These are phyloP conservation scores for Cercospora sp. DNA, from an alignment of 2,329 filamentous ascomycete species.

Conservation along the genomic window DNA sequence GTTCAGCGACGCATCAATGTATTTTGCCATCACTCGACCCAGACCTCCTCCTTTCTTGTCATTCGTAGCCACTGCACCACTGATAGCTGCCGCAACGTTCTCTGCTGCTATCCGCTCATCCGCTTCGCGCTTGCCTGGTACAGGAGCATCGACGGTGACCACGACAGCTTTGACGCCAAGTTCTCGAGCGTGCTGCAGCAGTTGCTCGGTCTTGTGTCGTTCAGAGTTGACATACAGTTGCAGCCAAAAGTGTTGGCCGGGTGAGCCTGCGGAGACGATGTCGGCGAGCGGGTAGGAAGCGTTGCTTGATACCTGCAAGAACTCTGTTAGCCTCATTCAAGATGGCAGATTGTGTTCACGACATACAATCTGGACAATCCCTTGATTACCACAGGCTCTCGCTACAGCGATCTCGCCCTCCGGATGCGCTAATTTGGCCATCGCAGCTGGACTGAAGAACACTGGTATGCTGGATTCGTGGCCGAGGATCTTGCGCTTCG, in stretches of 20 bases:
- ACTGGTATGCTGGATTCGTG: conserved; percentile 38
- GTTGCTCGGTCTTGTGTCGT: conserved; percentile 51
- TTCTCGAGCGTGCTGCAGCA: conserved; percentile 51
- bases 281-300: conserved; percentile 34
- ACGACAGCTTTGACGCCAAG: conserved; percentile 57
- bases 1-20: conserved; percentile 46
- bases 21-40: conserved; percentile 55
- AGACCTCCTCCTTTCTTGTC: conserved; percentile 58
- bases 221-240: conserved; percentile 64
- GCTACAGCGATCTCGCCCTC: conserved; percentile 39
- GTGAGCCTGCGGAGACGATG: conserved; percentile 26
- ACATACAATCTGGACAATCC: conserved; percentile 20
- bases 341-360: conserved; percentile 8
- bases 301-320: conserved; percentile 32
- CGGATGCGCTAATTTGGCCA: conserved; percentile 36
- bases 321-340: neutral
- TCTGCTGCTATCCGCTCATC: conserved; percentile 51
- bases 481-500: conserved; percentile 38
- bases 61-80: conserved; percentile 50
- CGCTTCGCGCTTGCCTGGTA: conserved; percentile 56
- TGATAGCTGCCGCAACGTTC: conserved; percentile 52
- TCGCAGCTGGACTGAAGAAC: conserved; percentile 39
- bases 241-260: conserved; percentile 50
- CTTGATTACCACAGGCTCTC: conserved; percentile 23
- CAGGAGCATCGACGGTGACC: conserved; percentile 59